Evolutionary conservation across 129 eudicot species (phyloP).

Genomic region (Chrysanthemum makinoi): DNA sequence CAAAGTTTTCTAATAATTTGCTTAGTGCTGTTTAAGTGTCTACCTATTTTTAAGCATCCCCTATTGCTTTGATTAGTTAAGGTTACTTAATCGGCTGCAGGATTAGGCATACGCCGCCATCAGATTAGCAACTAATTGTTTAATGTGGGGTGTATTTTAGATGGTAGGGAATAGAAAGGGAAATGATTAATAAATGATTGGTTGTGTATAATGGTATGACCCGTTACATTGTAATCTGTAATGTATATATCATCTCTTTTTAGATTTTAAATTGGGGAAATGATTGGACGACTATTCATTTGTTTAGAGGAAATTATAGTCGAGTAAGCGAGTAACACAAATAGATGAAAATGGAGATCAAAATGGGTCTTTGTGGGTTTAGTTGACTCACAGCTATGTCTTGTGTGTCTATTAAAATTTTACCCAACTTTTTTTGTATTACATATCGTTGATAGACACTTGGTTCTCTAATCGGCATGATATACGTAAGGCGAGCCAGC

Average conservation of each 20-base stretch:
- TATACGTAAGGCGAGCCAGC: no score
- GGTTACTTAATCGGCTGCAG: slow-evolving; percentile 14
- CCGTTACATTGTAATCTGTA: neutral
- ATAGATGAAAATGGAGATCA: no score
- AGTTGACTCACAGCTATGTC: no score
- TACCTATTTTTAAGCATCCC: slow-evolving; percentile 7
- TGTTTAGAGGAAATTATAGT: neutral
- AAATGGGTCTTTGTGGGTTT: no score
- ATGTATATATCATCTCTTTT: neutral
- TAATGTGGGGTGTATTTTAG: neutral
- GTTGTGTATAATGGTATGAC: neutral
- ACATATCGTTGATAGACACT: no score
- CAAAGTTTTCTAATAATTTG: neutral
- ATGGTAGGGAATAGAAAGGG: neutral
- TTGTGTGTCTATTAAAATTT: no score
- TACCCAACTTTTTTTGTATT: no score
- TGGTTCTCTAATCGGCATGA: no score
- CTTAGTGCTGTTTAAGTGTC: slow-evolving; percentile 4
- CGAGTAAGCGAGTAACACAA: neutral
- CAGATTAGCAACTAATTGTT: slow-evolving; percentile 2
- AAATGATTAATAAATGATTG: neutral
- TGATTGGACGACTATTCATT: neutral
- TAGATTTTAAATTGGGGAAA: neutral
- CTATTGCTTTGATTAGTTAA: slow-evolving; percentile 2
- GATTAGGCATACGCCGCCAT: slow-evolving; percentile 16